Evolutionary conservation across 495 filamentous ascomycete genomes (phyloP).

Genomic region (Aeminium ludgeri): DNA sequence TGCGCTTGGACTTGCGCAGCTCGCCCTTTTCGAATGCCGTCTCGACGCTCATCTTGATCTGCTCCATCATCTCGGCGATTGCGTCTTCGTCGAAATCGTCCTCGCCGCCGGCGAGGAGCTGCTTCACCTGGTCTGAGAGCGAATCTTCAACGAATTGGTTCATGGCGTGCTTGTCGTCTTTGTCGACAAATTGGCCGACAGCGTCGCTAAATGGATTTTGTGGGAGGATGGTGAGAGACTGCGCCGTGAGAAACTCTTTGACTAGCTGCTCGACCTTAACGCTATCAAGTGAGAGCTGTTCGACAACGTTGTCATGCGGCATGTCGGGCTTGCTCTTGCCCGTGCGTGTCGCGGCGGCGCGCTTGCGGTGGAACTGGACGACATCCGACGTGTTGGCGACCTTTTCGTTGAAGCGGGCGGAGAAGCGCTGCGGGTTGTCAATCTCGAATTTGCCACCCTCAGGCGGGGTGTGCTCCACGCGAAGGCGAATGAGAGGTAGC

Average conservation of each 20-base stretch:
- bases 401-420: constrained; percentile 74
- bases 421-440: constrained; percentile 94
- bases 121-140: constrained; percentile 55
- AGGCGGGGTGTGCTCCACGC: constrained; percentile 78
- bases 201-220: constrained; percentile 86
- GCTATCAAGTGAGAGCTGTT: constrained; percentile 44
- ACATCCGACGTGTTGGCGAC: constrained; percentile 93
- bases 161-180: constrained; percentile 88
- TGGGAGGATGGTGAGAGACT: constrained; percentile 78
- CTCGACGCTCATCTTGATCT: constrained; percentile 52
- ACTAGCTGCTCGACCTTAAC: constrained; percentile 82
- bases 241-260: constrained; percentile 62
- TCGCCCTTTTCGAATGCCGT: constrained; percentile 51
- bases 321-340: constrained; percentile 30
- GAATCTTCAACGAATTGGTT: constrained; percentile 75
- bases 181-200: constrained; percentile 82
- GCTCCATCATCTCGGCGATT: constrained; percentile 53
- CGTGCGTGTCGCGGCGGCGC: constrained; percentile 34
- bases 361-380: constrained; percentile 82
- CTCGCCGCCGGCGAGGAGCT: constrained; percentile 34
- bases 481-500: constrained; percentile 68
- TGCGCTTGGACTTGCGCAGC: constrained; percentile 37
- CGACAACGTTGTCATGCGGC: constrained; percentile 42
- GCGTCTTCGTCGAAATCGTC: constrained; percentile 47
- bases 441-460: constrained; percentile 76